These are phyloP conservation scores for Hyphodiscus hymeniophilus DNA, from an alignment of 495 filamentous ascomycete genomes.

Conservation along the genomic window DNA sequence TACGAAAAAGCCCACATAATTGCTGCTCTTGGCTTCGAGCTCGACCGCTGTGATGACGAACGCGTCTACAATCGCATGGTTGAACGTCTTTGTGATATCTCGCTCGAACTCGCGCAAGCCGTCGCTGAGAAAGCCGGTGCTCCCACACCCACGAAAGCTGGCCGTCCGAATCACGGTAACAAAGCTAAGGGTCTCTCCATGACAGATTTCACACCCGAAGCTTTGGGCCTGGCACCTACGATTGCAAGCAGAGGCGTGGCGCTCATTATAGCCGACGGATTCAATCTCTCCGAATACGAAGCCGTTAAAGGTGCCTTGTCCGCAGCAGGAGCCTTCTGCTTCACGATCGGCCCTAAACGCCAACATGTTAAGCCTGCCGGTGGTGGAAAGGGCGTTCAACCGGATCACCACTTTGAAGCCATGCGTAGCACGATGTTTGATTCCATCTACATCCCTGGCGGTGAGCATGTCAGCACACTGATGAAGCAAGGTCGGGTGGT, in stretches of 20 bases:
- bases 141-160: conserved; percentile 43
- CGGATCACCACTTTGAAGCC: conserved; percentile 77
- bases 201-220: conserved; percentile 50
- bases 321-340: conserved; percentile 55
- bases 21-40: conserved; percentile 70
- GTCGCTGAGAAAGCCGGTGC: conserved; percentile 66
- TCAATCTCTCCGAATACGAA: conserved; percentile 55
- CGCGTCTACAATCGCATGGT: conserved; percentile 69
- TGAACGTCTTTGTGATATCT: conserved; percentile 63
- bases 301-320: conserved; percentile 54
- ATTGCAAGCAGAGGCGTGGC: conserved; percentile 68
- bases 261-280: conserved; percentile 77
- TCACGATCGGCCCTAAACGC: conserved; percentile 60
- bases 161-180: conserved; percentile 54
- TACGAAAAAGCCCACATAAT: conserved; percentile 65
- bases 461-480: conserved; percentile 52
- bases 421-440: conserved; percentile 85
- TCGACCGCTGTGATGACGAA: conserved; percentile 84
- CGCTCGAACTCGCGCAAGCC: conserved; percentile 58
- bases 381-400: conserved; percentile 46
- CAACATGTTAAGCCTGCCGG: conserved; percentile 49
- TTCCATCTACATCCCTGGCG: conserved; percentile 72
- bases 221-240: conserved; percentile 37
- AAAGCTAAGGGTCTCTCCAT: conserved; percentile 60
- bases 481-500: conserved; percentile 66